Percentiles rank a stretch among this genome's conserved stretches.
These are phyloP conservation scores for Neospermospora avenae DNA, from an alignment of 2,329 filamentous ascomycete species.

Conservation along the genomic window DNA sequence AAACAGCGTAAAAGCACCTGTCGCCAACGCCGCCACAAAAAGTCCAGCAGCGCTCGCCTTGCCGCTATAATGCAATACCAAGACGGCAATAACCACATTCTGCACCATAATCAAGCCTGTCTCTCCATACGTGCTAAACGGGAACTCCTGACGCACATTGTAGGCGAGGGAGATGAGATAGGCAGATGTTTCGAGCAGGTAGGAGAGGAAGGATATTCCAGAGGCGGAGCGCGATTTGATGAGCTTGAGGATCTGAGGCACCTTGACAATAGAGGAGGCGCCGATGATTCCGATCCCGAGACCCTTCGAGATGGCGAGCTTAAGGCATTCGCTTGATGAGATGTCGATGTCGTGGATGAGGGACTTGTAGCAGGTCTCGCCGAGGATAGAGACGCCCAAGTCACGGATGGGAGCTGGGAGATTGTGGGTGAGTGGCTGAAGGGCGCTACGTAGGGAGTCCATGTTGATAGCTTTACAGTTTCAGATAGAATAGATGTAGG, in stretches of 20 bases:
- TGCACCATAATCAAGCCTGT: slow-evolving; percentile 87
- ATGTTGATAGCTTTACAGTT: slow-evolving; percentile 39
- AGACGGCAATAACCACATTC: slow-evolving; percentile 82
- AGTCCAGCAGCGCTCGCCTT: slow-evolving; percentile 64
- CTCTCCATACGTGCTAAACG: slow-evolving; percentile 96
- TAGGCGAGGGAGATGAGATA: slow-evolving; percentile 91
- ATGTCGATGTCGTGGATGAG: slow-evolving; percentile 83
- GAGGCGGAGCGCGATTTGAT: slow-evolving; percentile 73
- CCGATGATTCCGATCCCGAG: slow-evolving; percentile 92
- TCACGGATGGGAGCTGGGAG: slow-evolving; percentile 73
- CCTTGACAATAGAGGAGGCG: slow-evolving; percentile 88
- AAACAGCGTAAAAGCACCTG: slow-evolving; percentile 67
- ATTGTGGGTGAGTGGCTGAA: slow-evolving; percentile 67
- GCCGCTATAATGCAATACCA: slow-evolving; percentile 82
- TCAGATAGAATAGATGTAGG: not conserved
- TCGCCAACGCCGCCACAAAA: slow-evolving; percentile 75
- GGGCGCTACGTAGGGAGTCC: slow-evolving; percentile 58
- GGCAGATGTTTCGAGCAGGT: slow-evolving; percentile 84
- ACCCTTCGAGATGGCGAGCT: slow-evolving; percentile 86
- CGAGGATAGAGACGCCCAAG: slow-evolving; percentile 75
- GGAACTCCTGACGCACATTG: slow-evolving; percentile 85
- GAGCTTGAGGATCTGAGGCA: slow-evolving; percentile 95
- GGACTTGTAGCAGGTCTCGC: slow-evolving; percentile 77
- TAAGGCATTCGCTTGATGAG: slow-evolving; percentile 73
- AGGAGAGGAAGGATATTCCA: slow-evolving; percentile 85